Conservation (phyloP, 2,329 filamentous ascomycete genomes). For the Ophiostoma fasciatum region DNA sequence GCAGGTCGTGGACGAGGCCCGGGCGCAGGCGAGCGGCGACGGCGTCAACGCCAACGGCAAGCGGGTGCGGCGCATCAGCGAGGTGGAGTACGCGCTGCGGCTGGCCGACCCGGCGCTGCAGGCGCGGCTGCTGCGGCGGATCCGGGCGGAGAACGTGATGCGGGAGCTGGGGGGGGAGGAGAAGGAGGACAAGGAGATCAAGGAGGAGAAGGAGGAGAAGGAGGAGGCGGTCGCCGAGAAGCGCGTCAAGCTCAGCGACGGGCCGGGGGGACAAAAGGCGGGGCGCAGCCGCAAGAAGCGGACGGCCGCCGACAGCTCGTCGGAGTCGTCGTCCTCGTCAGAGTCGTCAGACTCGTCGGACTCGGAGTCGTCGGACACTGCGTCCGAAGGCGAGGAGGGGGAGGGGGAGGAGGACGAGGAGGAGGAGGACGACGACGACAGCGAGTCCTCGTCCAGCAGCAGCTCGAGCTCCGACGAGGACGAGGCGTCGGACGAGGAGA, state of each 20-base stretch:
- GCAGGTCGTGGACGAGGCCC: constrained; percentile 35
- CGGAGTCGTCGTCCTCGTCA: no score
- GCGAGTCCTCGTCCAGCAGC: constrained; percentile 13
- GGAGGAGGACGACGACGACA: constrained; percentile 9
- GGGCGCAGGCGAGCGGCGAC: constrained; percentile 15
- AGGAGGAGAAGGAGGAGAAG: no score
- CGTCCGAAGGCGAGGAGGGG: no score
- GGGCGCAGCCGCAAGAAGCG: constrained; percentile 38
- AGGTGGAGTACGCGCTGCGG: constrained; percentile 32
- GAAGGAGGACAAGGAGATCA: no score
- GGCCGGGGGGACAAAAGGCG: constrained; percentile 23
- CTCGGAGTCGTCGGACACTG: constrained; percentile 14
- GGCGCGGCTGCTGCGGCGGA: constrained; percentile 43
- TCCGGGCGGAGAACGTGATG: constrained; percentile 44
- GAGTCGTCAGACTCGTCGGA: constrained; percentile 20
- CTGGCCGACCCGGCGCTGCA: constrained; percentile 35
- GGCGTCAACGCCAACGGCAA: constrained; percentile 28
- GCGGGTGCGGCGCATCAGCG: constrained; percentile 23
- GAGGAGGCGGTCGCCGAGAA: constrained; percentile 19
- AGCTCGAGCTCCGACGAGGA: constrained; percentile 19
- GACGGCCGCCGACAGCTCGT: constrained; percentile 26
- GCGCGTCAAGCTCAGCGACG: constrained; percentile 29
- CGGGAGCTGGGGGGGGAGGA: no score
- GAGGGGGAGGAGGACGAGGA: no score
- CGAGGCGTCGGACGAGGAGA: constrained; percentile 5